A percentile compares a stretch with the other conserved stretches of the same genome.
Conservation (phyloP, 2,329 filamentous ascomycete species). For the Penicillium fuscoglaucum region DNA sequence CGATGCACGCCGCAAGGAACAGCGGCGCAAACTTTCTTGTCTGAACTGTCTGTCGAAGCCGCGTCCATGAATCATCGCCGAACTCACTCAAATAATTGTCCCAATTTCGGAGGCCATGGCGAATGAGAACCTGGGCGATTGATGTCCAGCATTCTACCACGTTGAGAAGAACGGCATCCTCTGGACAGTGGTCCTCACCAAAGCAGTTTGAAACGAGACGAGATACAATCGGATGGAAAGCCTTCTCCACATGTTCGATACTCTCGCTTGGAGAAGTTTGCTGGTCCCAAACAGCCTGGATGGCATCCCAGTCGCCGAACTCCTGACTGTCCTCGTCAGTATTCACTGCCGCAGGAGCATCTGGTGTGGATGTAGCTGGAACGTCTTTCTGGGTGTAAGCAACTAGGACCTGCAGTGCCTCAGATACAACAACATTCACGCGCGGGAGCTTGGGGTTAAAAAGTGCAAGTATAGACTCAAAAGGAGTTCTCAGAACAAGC, state of each 20-base stretch:
- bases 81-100: constrained; percentile 57
- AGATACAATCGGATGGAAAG: constrained; percentile 52
- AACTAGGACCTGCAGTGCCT: constrained; percentile 52
- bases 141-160: constrained; percentile 58
- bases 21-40: constrained; percentile 50
- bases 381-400: constrained; percentile 41
- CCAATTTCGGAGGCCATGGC: constrained; percentile 53
- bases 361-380: constrained; percentile 19
- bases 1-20: constrained; percentile 48
- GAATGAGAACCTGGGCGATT: constrained; percentile 50
- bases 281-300: constrained; percentile 49
- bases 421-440: constrained; percentile 48
- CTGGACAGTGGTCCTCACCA: constrained; percentile 56
- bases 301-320: constrained; percentile 59
- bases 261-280: constrained; percentile 26
- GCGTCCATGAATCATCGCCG: constrained; percentile 51
- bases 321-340: constrained; percentile 63
- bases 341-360: constrained; percentile 26
- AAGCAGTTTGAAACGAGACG: constrained; percentile 62
- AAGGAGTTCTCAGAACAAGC: constrained; percentile 47
- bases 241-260: constrained; percentile 40
- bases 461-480: constrained; percentile 51
- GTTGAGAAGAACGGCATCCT: constrained; percentile 55
- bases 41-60: constrained; percentile 48
- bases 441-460: constrained; percentile 52